Percentiles rank a stretch among this genome's conserved stretches.
Evolutionary conservation across 805 yeast species (phyloP).

Genomic region (Hanseniaspora lindneri): DNA sequence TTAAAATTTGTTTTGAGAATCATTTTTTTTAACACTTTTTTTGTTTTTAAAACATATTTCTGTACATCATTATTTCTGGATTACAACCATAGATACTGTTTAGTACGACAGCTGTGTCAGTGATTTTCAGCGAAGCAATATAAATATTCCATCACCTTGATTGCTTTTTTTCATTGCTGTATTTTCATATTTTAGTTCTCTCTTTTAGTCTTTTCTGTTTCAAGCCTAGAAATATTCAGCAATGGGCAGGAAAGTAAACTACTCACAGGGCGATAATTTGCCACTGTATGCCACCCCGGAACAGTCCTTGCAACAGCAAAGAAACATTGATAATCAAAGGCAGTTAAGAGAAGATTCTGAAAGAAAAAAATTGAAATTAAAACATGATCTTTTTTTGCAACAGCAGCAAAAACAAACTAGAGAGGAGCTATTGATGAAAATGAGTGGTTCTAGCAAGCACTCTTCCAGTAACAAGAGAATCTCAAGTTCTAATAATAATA

Average conservation of each 20-base stretch:
- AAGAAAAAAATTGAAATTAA: constrained; percentile 22
- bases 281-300: constrained; percentile 29
- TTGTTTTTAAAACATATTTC: too few species aligned
- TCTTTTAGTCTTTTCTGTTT: too few species aligned
- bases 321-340: constrained; percentile 15
- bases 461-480: neutral
- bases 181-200: too few species aligned
- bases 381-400: constrained; percentile 19
- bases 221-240: too few species aligned
- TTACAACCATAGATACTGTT: too few species aligned
- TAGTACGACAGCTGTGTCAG: too few species aligned
- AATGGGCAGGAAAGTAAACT: constrained; percentile 28
- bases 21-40: too few species aligned
- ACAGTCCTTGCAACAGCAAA: constrained; percentile 27
- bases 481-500: neutral
- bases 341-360: constrained; percentile 19
- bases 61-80: too few species aligned
- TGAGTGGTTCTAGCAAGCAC: neutral
- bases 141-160: too few species aligned
- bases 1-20: too few species aligned
- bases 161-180: too few species aligned
- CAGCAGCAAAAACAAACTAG: constrained; percentile 17
- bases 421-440: constrained; percentile 13
- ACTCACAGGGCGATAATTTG: constrained; percentile 29
- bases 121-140: too few species aligned